phyloP scores from a whole-genome alignment of 1,284 basidiomycete genomes.

The Ustilago bromivora region DNA sequence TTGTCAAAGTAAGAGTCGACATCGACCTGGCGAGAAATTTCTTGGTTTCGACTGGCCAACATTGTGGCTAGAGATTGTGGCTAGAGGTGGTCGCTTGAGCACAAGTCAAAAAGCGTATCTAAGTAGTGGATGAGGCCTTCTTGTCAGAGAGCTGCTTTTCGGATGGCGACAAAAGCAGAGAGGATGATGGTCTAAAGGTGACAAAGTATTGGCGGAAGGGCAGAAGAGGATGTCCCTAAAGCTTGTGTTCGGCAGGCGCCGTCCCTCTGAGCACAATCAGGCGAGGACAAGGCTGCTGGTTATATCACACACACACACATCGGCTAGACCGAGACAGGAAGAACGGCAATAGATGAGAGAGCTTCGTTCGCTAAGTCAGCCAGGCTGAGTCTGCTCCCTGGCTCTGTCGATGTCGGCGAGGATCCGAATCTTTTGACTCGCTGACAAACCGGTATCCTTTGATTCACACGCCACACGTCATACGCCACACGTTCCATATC shows the following conservation, averaged over 20 bases:
- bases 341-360: neutral
- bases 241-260: neutral
- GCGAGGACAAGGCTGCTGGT: constrained; percentile 1
- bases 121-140: neutral
- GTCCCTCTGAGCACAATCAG: neutral
- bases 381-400: neutral
- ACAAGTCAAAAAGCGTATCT: no score
- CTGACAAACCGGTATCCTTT: constrained; percentile 14
- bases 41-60: constrained; percentile 18
- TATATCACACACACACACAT: neutral
- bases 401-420: neutral
- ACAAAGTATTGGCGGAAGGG: neutral
- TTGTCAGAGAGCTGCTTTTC: neutral
- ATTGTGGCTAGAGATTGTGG: constrained; percentile 9
- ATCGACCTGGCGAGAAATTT: constrained; percentile 35
- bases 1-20: constrained; percentile 56
- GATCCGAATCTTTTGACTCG: neutral
- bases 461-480: constrained; percentile 11
- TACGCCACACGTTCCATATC: neutral
- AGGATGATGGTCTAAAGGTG: neutral
- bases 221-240: neutral
- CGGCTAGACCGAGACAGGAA: constrained; percentile 9
- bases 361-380: neutral
- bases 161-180: neutral
- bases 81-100: no score